phyloP scores from a whole-genome alignment of 2,329 filamentous ascomycete genomes.

The Venturia pyrina region DNA sequence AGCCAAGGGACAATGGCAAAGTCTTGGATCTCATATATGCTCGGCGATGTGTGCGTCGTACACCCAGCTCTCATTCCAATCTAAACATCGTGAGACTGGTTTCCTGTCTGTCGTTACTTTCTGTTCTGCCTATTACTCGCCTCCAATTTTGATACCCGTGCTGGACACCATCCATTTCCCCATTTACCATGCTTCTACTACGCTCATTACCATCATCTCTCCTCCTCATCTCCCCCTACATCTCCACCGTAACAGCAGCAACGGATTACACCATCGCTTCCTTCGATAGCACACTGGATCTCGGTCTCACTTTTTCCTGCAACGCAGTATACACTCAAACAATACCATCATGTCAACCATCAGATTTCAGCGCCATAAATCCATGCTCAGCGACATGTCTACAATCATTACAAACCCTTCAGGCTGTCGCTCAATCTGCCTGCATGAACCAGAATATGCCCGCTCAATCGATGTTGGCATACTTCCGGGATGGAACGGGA shows the following conservation, averaged over 20 bases:
- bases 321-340: background rate
- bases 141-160: background rate
- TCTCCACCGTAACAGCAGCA: background rate
- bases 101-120: background rate
- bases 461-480: background rate
- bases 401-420: background rate
- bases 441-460: background rate
- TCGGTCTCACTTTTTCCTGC: background rate
- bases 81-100: background rate
- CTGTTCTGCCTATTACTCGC: background rate
- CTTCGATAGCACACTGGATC: slow-evolving; percentile 1
- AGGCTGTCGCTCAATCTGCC: background rate
- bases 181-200: background rate
- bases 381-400: slow-evolving; percentile 6
- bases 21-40: slow-evolving; percentile 1
- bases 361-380: slow-evolving; percentile 6
- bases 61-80: background rate
- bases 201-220: background rate
- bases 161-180: background rate
- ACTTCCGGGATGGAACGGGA: background rate
- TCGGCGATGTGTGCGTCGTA: background rate
- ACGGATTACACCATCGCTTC: slow-evolving; percentile 1
- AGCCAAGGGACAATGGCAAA: background rate
- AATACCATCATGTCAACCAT: slow-evolving; percentile 2
- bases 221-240: background rate